A percentile compares a stretch with the other conserved stretches of the same genome.
phyloP scores from a whole-genome alignment of 306 rosid species.

The Inga laurina region DNA sequence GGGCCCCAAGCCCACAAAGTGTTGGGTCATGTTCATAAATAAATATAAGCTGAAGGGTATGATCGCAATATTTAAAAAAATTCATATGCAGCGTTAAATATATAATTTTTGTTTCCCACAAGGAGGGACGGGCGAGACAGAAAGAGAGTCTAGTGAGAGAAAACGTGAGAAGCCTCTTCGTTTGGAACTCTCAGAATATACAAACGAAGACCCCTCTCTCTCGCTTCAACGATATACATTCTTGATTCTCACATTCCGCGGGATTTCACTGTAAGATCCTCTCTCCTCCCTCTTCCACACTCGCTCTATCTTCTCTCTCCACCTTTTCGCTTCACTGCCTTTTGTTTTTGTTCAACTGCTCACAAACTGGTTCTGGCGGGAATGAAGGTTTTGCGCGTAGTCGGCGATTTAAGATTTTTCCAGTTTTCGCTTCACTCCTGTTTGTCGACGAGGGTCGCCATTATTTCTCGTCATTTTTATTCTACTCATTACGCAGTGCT shows the following conservation, averaged over 20 bases:
- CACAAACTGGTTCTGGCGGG: slow-evolving; percentile 21
- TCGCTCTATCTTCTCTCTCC: background rate
- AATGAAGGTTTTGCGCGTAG: slow-evolving; percentile 8
- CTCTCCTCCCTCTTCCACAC: background rate
- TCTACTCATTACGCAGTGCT: background rate
- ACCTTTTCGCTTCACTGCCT: background rate
- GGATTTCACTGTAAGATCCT: slow-evolving; percentile 29
- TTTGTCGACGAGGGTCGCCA: background rate
- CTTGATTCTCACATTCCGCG: slow-evolving; percentile 14
- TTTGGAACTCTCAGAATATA: slow-evolving; percentile 11
- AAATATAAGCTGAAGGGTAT: background rate
- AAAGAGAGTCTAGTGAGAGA: slow-evolving; percentile 11
- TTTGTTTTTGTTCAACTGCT: background rate
- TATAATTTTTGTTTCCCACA: slow-evolving; percentile 12
- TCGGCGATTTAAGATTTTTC: background rate
- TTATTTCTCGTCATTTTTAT: background rate
- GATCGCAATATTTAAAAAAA: background rate
- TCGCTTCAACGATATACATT: slow-evolving; percentile 6
- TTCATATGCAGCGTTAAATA: background rate
- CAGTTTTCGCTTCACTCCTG: background rate
- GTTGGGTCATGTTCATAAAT: background rate
- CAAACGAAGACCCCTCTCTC: slow-evolving; percentile 7
- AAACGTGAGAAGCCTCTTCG: slow-evolving; percentile 24
- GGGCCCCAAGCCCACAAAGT: background rate
- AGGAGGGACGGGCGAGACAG: slow-evolving; percentile 2